Evolutionary conservation across 1,284 basidiomycete genomes (phyloP).

Genomic region (Takashimella koratensis): DNA sequence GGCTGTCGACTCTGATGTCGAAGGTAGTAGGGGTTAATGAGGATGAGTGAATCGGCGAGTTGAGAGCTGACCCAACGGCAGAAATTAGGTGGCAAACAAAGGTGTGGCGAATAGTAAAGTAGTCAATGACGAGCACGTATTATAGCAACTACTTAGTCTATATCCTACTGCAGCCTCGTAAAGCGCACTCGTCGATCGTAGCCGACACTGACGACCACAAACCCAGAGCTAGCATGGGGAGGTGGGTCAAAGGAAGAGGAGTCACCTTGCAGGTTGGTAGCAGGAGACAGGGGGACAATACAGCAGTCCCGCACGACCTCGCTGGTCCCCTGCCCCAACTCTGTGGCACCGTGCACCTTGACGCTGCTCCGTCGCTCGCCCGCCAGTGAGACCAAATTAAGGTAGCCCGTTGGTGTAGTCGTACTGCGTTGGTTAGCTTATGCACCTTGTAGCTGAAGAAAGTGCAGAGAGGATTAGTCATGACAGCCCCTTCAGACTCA

Average conservation of each 20-base stretch:
- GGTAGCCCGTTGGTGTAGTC: slow-evolving; percentile 39
- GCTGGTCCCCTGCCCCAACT: slow-evolving; percentile 27
- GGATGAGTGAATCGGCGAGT: too few relatives aligned
- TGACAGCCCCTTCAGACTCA: slow-evolving; percentile 15
- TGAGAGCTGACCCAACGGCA: too few relatives aligned
- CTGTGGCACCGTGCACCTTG: slow-evolving; percentile 34
- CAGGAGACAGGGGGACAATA: slow-evolving; percentile 8
- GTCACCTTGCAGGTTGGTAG: slow-evolving; percentile 3
- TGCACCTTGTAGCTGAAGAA: neutral
- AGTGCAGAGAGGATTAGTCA: neutral
- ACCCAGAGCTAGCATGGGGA: neutral
- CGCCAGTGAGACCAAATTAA: slow-evolving; percentile 35
- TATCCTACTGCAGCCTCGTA: slow-evolving; percentile 13
- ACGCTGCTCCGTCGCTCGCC: slow-evolving; percentile 37
- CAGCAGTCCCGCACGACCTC: slow-evolving; percentile 42
- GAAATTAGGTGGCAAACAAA: too few relatives aligned
- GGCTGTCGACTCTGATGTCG: neutral
- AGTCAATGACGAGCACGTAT: neutral
- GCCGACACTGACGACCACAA: slow-evolving; percentile 42
- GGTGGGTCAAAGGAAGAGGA: too few relatives aligned
- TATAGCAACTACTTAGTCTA: neutral
- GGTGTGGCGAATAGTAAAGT: neutral
- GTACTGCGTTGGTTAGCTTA: too few relatives aligned
- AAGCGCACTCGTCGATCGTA: slow-evolving; percentile 43
- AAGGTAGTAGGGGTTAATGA: too few relatives aligned